Evolutionary conservation across 805 yeast genomes (phyloP), one percentile per base, ranked within the genome.

Genomic region (Ogataea paradorogensis): DNA sequence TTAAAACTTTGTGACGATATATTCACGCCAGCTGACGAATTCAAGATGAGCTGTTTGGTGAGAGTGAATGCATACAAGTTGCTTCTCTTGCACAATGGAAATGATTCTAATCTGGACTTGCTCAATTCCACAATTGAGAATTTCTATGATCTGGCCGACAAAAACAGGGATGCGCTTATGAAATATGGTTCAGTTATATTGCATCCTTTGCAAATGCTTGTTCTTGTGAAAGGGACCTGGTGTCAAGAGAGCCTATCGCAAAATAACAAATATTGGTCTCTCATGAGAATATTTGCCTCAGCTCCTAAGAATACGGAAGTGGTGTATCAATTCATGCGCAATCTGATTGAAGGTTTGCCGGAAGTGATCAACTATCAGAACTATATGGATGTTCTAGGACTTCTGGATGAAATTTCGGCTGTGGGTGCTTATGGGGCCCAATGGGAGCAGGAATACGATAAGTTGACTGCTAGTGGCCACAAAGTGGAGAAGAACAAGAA

Each of bases 391-490:
- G 59, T 84, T 9, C 65, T 85, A 26, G 93, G 91, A 0, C 61
- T 84, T 8, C 59, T 85, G 23, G 95, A 85, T 60, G 95, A 85
- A 48, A 73, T 85, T 13, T 83, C 93, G 0, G 84, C 91, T 1
- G 76, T 82, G 33, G 95, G 95, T 7, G 88, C 93, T 0, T 67
- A 82, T 38, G 91, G 88, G 6, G 80, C 86, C 3, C 84, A 79
- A 54, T 78, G 78, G 75, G 93, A 85, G 58, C 82, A 78, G 46
- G 84, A 78, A 41, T 68, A 67, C 40, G 82, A 74, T 27, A 59
- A 62, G 15, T 53, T 71, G 30, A 55, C 65, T 9, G 63, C 64
- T 18, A 64, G 69, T 26, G 78, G 75, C 0, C 71, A 70, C 43
- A 65, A 66, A 24, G 63, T 67, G 9, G 69, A 65, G 18, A 62